Evolutionary conservation across 1,139 yeast species (phyloP).

Genomic region (Protomyces inundatus): DNA sequence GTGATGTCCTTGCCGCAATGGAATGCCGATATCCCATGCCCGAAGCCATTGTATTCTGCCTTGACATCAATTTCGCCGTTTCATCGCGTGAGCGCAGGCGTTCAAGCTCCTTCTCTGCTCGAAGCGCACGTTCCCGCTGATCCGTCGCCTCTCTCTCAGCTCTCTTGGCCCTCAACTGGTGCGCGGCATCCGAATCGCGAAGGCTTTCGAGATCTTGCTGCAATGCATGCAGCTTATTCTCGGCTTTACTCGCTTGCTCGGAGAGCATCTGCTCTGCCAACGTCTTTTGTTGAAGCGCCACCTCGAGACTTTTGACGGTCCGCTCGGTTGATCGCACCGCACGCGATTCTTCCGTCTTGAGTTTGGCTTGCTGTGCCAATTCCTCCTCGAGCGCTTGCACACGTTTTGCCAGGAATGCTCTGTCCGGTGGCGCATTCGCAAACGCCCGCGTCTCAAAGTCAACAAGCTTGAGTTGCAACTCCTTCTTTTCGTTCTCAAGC

Average conservation of each 20-base stretch:
- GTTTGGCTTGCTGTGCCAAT: constrained; percentile 40
- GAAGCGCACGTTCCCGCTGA: constrained; percentile 22
- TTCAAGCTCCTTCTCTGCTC: constrained; percentile 25
- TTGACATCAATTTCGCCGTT: not conserved
- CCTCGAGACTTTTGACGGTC: constrained; percentile 36
- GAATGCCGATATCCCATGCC: not conserved
- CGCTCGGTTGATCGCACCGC: constrained; percentile 38
- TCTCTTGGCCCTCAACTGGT: constrained; percentile 8
- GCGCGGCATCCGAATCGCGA: constrained; percentile 19
- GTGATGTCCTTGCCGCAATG: too few relatives aligned
- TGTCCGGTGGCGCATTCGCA: constrained; percentile 13
- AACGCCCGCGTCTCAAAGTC: constrained; percentile 37
- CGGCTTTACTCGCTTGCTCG: constrained; percentile 39
- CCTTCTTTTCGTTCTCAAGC: constrained; percentile 38
- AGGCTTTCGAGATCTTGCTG: constrained; percentile 42
- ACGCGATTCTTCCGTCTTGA: constrained; percentile 39
- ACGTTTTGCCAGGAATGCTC: constrained; percentile 16
- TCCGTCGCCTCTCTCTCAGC: constrained; percentile 22
- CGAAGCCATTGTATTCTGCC: not conserved
- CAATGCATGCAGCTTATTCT: constrained; percentile 41
- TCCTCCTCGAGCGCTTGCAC: constrained; percentile 40
- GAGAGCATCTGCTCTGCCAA: constrained; percentile 34
- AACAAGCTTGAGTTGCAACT: constrained; percentile 36
- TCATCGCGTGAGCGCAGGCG: constrained; percentile 15
- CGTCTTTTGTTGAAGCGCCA: constrained; percentile 35